Evolutionary conservation across 768 basidiomycete species (phyloP), one percentile per base, ranked within the genome.

Genomic region (Calocera viscosa): DNA sequence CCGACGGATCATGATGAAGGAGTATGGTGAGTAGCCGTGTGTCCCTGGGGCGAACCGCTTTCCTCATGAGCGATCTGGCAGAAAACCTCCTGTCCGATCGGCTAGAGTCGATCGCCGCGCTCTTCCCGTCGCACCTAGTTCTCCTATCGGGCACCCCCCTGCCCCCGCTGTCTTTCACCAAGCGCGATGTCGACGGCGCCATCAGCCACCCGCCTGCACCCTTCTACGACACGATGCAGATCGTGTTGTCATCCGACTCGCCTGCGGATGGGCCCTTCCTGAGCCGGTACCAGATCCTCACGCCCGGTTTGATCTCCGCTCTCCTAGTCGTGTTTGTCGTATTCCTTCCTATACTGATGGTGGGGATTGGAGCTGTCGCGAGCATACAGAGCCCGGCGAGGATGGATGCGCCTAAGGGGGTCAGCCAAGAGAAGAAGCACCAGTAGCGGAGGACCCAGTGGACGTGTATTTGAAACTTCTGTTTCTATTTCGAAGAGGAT

Each of bases 261-360:
- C 63, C 17, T n/a, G n/a, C 32, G 35, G 38, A 33, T 17, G 28
- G 33, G 30, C 53, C 65, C 39, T 34, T 91, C 66, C 80, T 91
- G 30, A 81, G 85, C 68, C 83, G 80, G 35, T 91, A 90, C 75
- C 89, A 90, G 73, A 81, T 90, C 53, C 82, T 91, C 63, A 89
- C 89, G 0, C 87, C 90, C 0, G 87, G 81, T 0, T 80, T 92
- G 63, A 89, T 91, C 75, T 81, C 80, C 2, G 74, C 80, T 7
- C 80, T 91, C 19, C 80, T 91, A 63, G 75, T 91, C 49, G 76
- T 77, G 0, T 78, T 91, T 72, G 88, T 90, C 74, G 35, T 64
- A 10, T 64, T 64, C 35, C n/a, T 64, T 14, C 63, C 63, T 24
- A 22, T 64, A 8, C 33, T 64, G 5, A 34, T 64, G 34, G 34